These are phyloP conservation scores for Annulohypoxylon moriforme DNA, from an alignment of 495 filamentous ascomycete species.

Conservation along the genomic window DNA sequence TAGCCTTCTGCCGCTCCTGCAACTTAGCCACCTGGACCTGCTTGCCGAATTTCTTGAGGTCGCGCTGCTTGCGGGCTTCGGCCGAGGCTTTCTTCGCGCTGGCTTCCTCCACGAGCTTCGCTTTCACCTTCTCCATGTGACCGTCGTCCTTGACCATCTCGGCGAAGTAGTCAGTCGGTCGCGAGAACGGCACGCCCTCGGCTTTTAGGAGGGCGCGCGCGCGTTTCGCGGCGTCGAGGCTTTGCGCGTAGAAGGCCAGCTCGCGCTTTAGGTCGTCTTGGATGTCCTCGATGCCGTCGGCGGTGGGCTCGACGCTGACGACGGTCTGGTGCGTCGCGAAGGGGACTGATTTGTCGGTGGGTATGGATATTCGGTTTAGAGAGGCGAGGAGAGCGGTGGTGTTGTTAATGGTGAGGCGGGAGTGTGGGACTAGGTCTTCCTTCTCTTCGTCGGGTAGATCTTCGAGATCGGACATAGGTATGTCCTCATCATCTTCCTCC, in stretches of 20 bases:
- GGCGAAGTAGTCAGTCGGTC: slow-evolving; percentile 94
- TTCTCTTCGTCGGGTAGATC: slow-evolving; percentile 82
- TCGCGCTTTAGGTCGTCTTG: slow-evolving; percentile 92
- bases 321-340: slow-evolving; percentile 68
- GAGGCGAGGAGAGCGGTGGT: slow-evolving; percentile 81
- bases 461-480: slow-evolving; percentile 84
- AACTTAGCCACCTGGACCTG: slow-evolving; percentile 96
- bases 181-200: slow-evolving; percentile 84
- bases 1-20: slow-evolving; percentile 90
- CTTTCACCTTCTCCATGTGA: slow-evolving; percentile 96
- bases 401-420: slow-evolving; percentile 98
- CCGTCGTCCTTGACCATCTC: slow-evolving; percentile 99
- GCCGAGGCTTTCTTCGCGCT: slow-evolving; percentile 89
- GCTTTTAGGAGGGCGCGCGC: slow-evolving; percentile 79
- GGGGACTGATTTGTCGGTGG: slow-evolving; percentile 62
- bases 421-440: slow-evolving; percentile 86
- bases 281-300: slow-evolving; percentile 71
- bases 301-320: slow-evolving; percentile 59
- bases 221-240: slow-evolving; percentile 77
- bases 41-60: slow-evolving; percentile 99
- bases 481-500: slow-evolving; percentile 68
- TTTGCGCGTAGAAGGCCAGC: slow-evolving; percentile 92
- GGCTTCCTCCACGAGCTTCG: slow-evolving; percentile 91
- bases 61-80: slow-evolving; percentile 90
- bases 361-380: slow-evolving; percentile 78